Base-by-base conservation (phyloP, 371 early-diverging fungal genomes). In the Nematocida displodere region DNA sequence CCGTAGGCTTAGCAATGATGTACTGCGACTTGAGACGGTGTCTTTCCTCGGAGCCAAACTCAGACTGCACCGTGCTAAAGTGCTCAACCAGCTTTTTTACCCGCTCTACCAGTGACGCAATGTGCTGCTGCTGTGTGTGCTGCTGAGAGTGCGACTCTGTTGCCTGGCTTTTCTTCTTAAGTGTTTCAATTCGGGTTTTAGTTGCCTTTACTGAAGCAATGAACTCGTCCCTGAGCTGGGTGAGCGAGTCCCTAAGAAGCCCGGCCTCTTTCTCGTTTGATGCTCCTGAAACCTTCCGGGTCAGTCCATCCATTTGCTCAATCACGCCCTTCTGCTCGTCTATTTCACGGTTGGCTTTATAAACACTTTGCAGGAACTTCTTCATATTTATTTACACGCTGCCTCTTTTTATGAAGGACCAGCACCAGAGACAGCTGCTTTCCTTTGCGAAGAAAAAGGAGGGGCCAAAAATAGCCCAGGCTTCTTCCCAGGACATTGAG, bases 1-100 rank as follows among this genome's bases (percentile, higher is more conserved):
- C 82, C 44, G 79, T 77, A 22, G 84, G 84, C 24, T 77, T 76
- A 40, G 82, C 84, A 54, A 82, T 82, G 8, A 80, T 54, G 75
- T 76, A 84, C 61, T 80, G 80, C 4, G 76, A 42, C 49, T 79
- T 77, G n/a, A 82, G 59, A 34, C 80, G 67, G 11, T 77, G 61
- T 54, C 81, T 79, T 49, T 84, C 84, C 34, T 79, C 65, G 36
- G 78, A 34, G 8, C 68, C 76, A 39, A 79, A 67, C 48, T 67
- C 63, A 26, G 64, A 33, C 56, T 83, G 82, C 11, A 61, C 54
- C 31, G 76, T 50, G 54, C 79, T 79, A 28, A 82, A 64, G 2
- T 49, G 64, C 31, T 64, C 42, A 5, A 81, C 49, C 17, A 82
- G 47, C 24, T 79, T 78, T 46, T 76, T 78, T 17, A 64, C 66